These are phyloP conservation scores for Citrus unshiu DNA, from an alignment of 345 rosid species.

Conservation along the genomic window DNA sequence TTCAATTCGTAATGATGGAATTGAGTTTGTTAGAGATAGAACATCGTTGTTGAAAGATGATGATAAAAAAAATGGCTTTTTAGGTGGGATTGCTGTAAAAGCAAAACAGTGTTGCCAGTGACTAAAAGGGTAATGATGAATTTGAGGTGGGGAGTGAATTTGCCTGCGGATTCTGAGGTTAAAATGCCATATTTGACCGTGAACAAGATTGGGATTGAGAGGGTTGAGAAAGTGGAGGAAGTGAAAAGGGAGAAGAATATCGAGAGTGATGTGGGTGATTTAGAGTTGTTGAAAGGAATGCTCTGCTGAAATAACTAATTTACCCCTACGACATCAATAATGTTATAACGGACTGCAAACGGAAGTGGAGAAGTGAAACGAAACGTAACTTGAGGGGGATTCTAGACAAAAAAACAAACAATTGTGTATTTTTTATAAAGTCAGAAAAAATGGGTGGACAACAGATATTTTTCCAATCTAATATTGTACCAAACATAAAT, in stretches of 20 bases:
- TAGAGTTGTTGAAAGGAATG: conserved; percentile 48
- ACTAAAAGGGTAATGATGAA: conserved; percentile 36
- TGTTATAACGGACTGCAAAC: too few species aligned
- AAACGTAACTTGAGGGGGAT: too few species aligned
- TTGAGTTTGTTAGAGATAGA: conserved; percentile 23
- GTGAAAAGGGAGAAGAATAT: conserved; percentile 8
- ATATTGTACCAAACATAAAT: too few species aligned
- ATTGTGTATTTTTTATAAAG: too few species aligned
- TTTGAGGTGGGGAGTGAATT: conserved; percentile 49
- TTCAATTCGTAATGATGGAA: conserved; percentile 3
- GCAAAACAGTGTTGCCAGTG: conserved; percentile 50
- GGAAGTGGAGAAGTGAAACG: too few species aligned
- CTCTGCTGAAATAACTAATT: too few species aligned
- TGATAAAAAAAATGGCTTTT: conserved; percentile 23
- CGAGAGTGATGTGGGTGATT: conserved; percentile 29
- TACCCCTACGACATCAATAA: too few species aligned
- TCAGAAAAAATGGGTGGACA: too few species aligned
- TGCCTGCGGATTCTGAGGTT: conserved; percentile 22
- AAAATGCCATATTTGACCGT: conserved; percentile 52
- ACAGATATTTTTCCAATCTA: too few species aligned
- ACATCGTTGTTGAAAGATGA: conserved; percentile 18
- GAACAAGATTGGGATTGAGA: conserved; percentile 54
- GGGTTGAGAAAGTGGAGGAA: conserved; percentile 34
- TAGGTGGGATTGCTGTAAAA: conserved; percentile 32
- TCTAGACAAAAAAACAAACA: too few species aligned